Base-by-base conservation (phyloP, 805 yeast genomes). In the Wickerhamia fluorescens region DNA sequence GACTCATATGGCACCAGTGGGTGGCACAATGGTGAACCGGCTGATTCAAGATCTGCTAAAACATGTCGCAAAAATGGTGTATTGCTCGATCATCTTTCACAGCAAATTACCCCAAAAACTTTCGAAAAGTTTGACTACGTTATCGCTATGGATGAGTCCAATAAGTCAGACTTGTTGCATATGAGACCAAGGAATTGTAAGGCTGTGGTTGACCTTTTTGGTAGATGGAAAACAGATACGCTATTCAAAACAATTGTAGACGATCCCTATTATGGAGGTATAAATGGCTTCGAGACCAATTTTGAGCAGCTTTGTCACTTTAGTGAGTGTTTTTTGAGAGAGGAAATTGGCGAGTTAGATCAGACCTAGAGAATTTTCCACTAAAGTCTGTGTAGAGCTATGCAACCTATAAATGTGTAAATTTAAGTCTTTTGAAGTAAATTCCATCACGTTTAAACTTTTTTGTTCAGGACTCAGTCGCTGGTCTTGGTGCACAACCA, bases 231-330 rank as follows among this genome's bases (percentile, higher is more conserved):
- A 33, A 70, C 73, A 1, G 74, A 73, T 43, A 23, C 28, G 4
- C 52, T 58, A 23, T 72, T 68, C 35, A 63, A 62, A 12, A 63
- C 54, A 20, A 73, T 83, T 19, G 88, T 88, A 5, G 83, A 75
- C 31, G 97, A 88, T 52, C 97, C 97, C 1, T 88, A 89, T 53
- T 89, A 88, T 47, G 96, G 96, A 4, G 95, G 94, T 0, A 59
- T 58, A 13, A 68, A 73, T 40, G 95, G 96, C 2, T 88, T 88
- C 49, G 92, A 85, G 52, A 67, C 61, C 33, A 85, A 83, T 53
- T 88, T 76, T 49, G 49, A 68, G 32, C 97, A 88, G 49, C 66
- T 87, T 28, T 48, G 60, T 7, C 87, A 82, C 42, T 89, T 89
- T 50, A 73, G 84, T 33, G 73, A 78, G 40, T 76, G 75, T 36